These are phyloP conservation scores for Penicillium steckii DNA, from an alignment of 495 filamentous ascomycete genomes.

Conservation along the genomic window DNA sequence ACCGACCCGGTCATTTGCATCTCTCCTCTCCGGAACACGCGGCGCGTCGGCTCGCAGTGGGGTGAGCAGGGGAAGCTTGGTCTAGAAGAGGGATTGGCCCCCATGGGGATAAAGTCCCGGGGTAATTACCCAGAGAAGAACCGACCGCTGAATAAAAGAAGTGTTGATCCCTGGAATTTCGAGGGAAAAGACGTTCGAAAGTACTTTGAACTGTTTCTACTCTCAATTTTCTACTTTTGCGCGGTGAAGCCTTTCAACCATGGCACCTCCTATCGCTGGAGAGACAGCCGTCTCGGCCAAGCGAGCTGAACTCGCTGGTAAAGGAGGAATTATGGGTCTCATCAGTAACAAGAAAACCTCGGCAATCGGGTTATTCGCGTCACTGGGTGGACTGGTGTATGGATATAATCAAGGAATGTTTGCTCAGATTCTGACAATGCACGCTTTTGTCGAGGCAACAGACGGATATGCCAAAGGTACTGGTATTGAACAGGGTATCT, in stretches of 20 bases:
- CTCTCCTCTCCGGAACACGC: background rate
- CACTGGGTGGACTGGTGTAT: constrained; percentile 38
- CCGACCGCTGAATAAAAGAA: background rate
- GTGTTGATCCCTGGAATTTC: background rate
- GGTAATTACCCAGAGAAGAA: constrained; percentile 2
- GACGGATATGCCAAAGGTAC: constrained; percentile 38
- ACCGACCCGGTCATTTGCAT: background rate
- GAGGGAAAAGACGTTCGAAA: background rate
- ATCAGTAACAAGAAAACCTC: constrained; percentile 34
- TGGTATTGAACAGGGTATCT: constrained; percentile 57
- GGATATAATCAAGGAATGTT: constrained; percentile 44
- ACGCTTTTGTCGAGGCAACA: constrained; percentile 27
- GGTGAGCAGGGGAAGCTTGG: background rate
- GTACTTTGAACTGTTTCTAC: no score
- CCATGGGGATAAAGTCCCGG: constrained; percentile 9
- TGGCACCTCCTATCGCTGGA: constrained; percentile 16
- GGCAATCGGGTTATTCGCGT: constrained; percentile 34
- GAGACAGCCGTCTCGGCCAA: constrained; percentile 33
- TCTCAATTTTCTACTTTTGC: no score
- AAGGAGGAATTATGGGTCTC: constrained; percentile 27
- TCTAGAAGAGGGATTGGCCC: background rate
- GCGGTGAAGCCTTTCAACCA: constrained; percentile 2
- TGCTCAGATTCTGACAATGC: constrained; percentile 36
- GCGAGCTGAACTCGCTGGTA: constrained; percentile 35
- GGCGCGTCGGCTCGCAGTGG: background rate